These are phyloP conservation scores for Aspergillus persii DNA, from an alignment of 2,329 filamentous ascomycete genomes.

Conservation along the genomic window DNA sequence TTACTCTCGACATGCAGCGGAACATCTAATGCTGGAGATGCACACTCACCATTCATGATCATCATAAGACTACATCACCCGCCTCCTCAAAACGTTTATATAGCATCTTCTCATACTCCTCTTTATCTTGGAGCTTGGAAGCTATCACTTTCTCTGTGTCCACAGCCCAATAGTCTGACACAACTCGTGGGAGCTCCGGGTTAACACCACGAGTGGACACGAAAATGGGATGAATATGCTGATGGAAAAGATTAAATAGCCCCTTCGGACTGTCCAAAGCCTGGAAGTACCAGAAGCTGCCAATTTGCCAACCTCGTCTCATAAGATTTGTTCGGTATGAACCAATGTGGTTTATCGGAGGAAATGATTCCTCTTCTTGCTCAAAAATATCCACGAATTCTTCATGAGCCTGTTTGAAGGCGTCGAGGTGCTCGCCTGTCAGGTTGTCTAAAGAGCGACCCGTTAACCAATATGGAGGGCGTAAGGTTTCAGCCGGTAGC, in stretches of 20 bases:
- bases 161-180: too few relatives aligned
- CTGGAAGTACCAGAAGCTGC: slow-evolving; percentile 29
- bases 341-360: neutral
- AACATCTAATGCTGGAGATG: too few relatives aligned
- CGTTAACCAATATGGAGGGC: slow-evolving; percentile 25
- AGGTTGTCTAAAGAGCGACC: slow-evolving; percentile 13
- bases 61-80: too few relatives aligned
- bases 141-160: too few relatives aligned
- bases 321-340: slow-evolving; percentile 17
- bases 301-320: slow-evolving; percentile 22
- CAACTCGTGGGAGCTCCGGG: neutral
- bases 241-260: slow-evolving; percentile 22
- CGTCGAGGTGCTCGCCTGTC: slow-evolving; percentile 6
- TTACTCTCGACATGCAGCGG: too few relatives aligned
- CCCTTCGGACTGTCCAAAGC: slow-evolving; percentile 26
- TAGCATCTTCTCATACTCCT: too few relatives aligned
- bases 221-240: slow-evolving; percentile 23
- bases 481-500: slow-evolving; percentile 21
- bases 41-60: too few relatives aligned
- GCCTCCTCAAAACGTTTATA: too few relatives aligned
- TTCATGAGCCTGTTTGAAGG: slow-evolving; percentile 10
- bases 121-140: too few relatives aligned
- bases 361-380: slow-evolving; percentile 15
- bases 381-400: slow-evolving; percentile 22
- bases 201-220: neutral